Conservation (phyloP, 73 alveolate species). For the Symbiodinium natans region DNA sequence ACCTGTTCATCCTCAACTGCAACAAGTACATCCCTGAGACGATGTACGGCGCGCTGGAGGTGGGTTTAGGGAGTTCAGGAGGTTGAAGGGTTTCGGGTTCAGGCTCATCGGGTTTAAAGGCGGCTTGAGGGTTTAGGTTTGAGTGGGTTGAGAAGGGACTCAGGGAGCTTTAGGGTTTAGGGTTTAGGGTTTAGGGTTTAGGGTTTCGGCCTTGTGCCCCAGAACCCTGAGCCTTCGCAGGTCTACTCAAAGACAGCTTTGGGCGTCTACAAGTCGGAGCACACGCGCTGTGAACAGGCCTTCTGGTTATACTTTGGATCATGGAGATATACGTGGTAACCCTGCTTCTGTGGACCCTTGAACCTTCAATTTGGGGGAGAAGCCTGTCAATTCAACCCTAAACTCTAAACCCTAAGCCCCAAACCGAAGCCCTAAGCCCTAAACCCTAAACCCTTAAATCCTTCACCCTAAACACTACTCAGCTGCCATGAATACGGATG, state of each 20-base stretch:
- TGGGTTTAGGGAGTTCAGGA: not conserved
- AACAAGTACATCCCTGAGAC: slow-evolving; percentile 88
- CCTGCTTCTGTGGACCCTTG: no score
- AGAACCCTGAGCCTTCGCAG: not conserved
- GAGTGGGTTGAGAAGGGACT: not conserved
- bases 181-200: not conserved
- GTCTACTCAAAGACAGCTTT: slow-evolving; percentile 62
- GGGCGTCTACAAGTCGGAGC: slow-evolving; percentile 65
- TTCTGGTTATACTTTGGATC: slow-evolving; percentile 49
- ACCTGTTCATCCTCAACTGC: slow-evolving; percentile 75
- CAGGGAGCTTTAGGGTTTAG: not conserved
- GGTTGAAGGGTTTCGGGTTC: not conserved
- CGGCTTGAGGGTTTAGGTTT: not conserved
- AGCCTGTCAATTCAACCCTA: no score
- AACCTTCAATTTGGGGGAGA: no score
- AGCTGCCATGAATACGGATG: no score
- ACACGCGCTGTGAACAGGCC: slow-evolving; percentile 3
- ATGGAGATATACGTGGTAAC: no score
- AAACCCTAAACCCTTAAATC: no score
- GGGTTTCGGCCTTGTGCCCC: not conserved
- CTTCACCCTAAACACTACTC: no score
- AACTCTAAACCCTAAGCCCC: no score
- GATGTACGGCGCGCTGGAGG: slow-evolving; percentile 91
- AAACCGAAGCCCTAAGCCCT: no score
- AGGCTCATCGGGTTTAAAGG: not conserved